Base-by-base conservation (phyloP, 371 early-diverging fungal species). In the Mucor indicus region DNA sequence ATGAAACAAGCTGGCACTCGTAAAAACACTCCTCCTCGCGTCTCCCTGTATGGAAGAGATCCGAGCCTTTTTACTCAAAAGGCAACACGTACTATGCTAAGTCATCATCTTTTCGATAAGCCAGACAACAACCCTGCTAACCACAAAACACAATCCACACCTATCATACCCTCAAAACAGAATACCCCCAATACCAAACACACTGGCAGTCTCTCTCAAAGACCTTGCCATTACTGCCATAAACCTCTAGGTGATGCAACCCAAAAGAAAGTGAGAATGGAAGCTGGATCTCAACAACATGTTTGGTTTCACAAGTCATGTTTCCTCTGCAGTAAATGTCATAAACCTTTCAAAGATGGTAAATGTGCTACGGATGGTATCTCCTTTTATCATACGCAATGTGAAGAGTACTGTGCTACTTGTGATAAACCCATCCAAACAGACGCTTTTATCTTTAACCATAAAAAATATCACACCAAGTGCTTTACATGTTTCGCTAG, bases 281-380 rank as follows among this genome's bases (percentile, higher is more conserved):
- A 64, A 1, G 50, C 65, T 1, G 57, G 61, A 8, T 21, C 57
- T 9, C 38, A 50, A 7, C 59, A 64, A 9, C 57, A 61, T 31
- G 50, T 54, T 11, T 71, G 67, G 63, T 67, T 79, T 46, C 89
- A 89, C 53, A 79, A 81, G n/a, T 63, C 75, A 8, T 89, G 89
- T 54, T 81, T 89, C 41, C 65, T 77, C 0, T 89, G 89, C 39
- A 67, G 79, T 11, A 84, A 80, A 16, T 89, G 89, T 53, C 64
- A 67, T 15, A 69, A 67, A 32, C 69, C 75, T 20, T 87, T 89
- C 44, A 83, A 80, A 12, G 79, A 85, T 38, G 79, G 81, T 3
- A 66, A 76, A 49, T 76, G 75, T 48, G 69, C 73, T 15, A 55
- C 72, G 2, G 72, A 77, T 32, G 61, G 67, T 41, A 63, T 69